Percentiles rank a stretch among this genome's conserved stretches.
These are phyloP conservation scores for Yamadazyma atmosphaerica DNA, from an alignment of 1,139 yeast species.

Conservation along the genomic window DNA sequence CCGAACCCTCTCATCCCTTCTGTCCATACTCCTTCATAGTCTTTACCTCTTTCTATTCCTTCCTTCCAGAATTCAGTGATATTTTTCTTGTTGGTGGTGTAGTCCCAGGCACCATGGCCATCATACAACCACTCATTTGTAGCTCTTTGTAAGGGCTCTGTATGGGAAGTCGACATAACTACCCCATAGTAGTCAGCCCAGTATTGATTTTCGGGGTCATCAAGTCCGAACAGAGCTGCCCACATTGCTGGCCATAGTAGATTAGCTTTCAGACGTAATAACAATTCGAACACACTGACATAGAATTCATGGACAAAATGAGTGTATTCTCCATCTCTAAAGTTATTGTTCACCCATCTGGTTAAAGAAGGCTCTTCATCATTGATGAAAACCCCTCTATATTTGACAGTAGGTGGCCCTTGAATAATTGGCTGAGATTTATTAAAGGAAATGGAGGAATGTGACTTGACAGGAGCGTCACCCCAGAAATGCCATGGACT, in stretches of 20 bases:
- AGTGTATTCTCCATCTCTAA: slow-evolving; percentile 13
- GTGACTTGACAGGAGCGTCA: slow-evolving; percentile 14
- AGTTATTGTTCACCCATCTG: slow-evolving; percentile 16
- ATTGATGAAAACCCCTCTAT: slow-evolving; percentile 17
- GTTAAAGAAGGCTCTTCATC: slow-evolving; percentile 20
- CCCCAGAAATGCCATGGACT: slow-evolving; percentile 20
- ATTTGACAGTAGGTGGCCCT: slow-evolving; percentile 18
- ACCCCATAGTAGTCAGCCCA: slow-evolving; percentile 21
- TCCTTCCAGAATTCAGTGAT: slow-evolving; percentile 17
- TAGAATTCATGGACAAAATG: slow-evolving; percentile 19
- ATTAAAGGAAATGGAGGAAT: slow-evolving; percentile 12
- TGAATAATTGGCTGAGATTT: slow-evolving; percentile 9
- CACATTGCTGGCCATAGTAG: slow-evolving; percentile 21
- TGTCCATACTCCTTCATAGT: slow-evolving; percentile 19
- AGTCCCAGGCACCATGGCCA: slow-evolving; percentile 20
- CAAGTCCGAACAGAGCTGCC: slow-evolving; percentile 19
- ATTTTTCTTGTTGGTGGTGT: slow-evolving; percentile 17
- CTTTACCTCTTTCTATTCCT: slow-evolving; percentile 17
- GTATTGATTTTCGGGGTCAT: slow-evolving; percentile 17
- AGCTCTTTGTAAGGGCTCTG: slow-evolving; percentile 20
- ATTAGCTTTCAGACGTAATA: slow-evolving; percentile 18
- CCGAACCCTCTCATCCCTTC: slow-evolving; percentile 22
- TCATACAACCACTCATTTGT: slow-evolving; percentile 16
- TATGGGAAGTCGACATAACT: slow-evolving; percentile 21
- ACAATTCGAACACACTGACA: slow-evolving; percentile 14